Base-by-base conservation (phyloP, 768 basidiomycete species). In the Kwoniella newhampshirensis region DNA sequence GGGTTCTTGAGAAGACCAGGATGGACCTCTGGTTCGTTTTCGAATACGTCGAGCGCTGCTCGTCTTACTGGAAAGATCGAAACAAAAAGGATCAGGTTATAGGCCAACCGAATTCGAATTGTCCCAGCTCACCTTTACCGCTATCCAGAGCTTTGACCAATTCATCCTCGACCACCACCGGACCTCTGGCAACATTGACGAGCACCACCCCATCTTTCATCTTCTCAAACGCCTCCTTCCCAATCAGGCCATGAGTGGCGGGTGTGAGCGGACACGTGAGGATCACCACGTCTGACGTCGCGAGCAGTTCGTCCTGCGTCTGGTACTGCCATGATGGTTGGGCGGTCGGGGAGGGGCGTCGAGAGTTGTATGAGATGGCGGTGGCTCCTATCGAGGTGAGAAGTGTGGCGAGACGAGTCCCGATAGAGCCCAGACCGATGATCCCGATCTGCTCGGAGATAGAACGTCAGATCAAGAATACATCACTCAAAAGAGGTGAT, bases 1-100 rank as follows among this genome's bases (percentile, higher is more conserved):
- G 28, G 57, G 59, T 51, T 64, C 45, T n/a, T 54, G 1, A 68
- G 46, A 15, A 77, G 59, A 17, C 55, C 68, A 1, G 73, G 73
- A 36, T 76, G 67, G 18, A 77, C 62, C 23, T 57, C 35, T 0
- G 78, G 78, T 49, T 79, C 78, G 28, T 70, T 61, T 57, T 75
- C 75, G 47, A 74, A 77, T 8, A 78, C 77, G 36, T 78, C 78
- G 3, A 79, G 61, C n/a, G 74, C 77, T 0, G 69, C 78, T 44
- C 73, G 58, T 28, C 60, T 44, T 2, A 79, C 70, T 70, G 13
- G 13, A 32, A 6, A 32, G n/a, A 32, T 6, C 32, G 32, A 32
- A 13, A 32, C 6, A 32, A 32, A 32, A 13, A 32, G 6, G 36
- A 9, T n/a, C 36, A 11, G 36, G 9, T 9, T 37, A 11, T 37